Evolutionary conservation across 257 asterid species (phyloP).

Genomic region (Avicennia marina): DNA sequence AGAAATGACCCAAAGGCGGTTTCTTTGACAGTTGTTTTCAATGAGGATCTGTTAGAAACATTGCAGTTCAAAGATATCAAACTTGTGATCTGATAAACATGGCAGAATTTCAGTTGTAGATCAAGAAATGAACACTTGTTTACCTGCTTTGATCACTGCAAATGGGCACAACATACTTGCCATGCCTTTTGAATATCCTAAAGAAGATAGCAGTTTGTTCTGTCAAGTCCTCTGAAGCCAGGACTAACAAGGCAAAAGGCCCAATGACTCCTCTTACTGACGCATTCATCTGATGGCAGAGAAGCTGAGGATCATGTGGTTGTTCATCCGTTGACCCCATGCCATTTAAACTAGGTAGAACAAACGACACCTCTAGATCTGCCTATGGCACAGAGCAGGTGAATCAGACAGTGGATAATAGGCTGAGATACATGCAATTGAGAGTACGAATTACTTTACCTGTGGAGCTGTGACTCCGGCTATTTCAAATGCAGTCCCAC

Average conservation of each 20-base stretch:
- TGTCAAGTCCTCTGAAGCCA: constrained; percentile 34
- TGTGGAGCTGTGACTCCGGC: constrained; percentile 36
- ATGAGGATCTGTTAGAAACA: constrained; percentile 36
- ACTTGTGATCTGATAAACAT: background rate
- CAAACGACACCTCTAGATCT: constrained; percentile 31
- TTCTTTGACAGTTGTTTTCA: constrained; percentile 25
- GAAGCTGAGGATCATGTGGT: constrained; percentile 22
- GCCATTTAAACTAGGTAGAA: constrained; percentile 16
- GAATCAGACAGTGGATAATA: background rate
- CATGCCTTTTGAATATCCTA: constrained; percentile 24
- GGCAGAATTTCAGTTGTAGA: background rate
- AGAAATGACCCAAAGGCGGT: constrained; percentile 41
- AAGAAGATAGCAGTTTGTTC: constrained; percentile 51
- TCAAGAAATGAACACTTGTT: background rate
- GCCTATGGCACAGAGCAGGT: constrained; percentile 16
- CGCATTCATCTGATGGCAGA: constrained; percentile 31
- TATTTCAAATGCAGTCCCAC: constrained; percentile 21
- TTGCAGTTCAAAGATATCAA: background rate
- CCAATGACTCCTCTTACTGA: constrained; percentile 31
- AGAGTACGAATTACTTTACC: constrained; percentile 1
- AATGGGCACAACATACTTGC: constrained; percentile 40
- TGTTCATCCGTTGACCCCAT: constrained; percentile 23
- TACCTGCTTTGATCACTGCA: constrained; percentile 58
- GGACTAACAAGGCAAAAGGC: constrained; percentile 44
- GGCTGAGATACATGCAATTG: background rate